phyloP scores from a whole-genome alignment of 2,329 filamentous ascomycete genomes.

The Fusarium begoniae region DNA sequence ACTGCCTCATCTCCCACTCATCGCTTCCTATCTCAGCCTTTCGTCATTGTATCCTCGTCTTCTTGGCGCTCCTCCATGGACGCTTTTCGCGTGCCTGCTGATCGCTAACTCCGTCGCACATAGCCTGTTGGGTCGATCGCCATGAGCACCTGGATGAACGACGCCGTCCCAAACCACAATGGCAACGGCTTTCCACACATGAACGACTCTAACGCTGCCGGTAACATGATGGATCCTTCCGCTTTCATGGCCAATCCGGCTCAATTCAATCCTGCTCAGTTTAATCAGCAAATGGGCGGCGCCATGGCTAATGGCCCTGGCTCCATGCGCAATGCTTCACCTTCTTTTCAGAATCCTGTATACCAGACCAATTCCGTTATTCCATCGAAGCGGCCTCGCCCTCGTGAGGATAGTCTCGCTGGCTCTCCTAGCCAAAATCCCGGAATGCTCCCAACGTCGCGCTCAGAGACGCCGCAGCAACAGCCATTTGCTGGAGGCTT shows the following conservation, averaged over 20 bases:
- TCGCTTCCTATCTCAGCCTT: conserved; percentile 52
- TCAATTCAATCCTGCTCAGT: conserved; percentile 70
- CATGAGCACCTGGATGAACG: conserved; percentile 80
- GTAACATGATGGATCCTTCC: conserved; percentile 72
- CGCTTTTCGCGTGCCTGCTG: conserved; percentile 51
- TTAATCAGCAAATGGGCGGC: conserved; percentile 64
- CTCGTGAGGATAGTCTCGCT: conserved; percentile 83
- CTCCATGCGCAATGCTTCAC: conserved; percentile 83
- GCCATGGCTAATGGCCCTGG: conserved; percentile 82
- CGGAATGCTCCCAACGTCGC: conserved; percentile 79
- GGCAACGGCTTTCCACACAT: conserved; percentile 73
- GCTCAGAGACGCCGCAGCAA: conserved; percentile 91
- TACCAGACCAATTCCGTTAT: conserved; percentile 89
- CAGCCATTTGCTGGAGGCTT: conserved; percentile 75
- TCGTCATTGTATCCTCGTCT: conserved; percentile 37
- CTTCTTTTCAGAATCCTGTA: conserved; percentile 76
- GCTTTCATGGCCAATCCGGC: conserved; percentile 68
- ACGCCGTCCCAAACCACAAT: conserved; percentile 75
- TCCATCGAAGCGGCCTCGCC: conserved; percentile 86
- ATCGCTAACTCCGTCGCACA: conserved; percentile 57
- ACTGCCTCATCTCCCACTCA: conserved; percentile 54
- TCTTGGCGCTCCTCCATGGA: conserved; percentile 52
- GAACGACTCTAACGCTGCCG: conserved; percentile 66
- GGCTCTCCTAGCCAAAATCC: conserved; percentile 82
- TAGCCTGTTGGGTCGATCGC: conserved; percentile 59